These are phyloP conservation scores for Boeremia exigua DNA, from an alignment of 2,329 filamentous ascomycete species.

Conservation along the genomic window DNA sequence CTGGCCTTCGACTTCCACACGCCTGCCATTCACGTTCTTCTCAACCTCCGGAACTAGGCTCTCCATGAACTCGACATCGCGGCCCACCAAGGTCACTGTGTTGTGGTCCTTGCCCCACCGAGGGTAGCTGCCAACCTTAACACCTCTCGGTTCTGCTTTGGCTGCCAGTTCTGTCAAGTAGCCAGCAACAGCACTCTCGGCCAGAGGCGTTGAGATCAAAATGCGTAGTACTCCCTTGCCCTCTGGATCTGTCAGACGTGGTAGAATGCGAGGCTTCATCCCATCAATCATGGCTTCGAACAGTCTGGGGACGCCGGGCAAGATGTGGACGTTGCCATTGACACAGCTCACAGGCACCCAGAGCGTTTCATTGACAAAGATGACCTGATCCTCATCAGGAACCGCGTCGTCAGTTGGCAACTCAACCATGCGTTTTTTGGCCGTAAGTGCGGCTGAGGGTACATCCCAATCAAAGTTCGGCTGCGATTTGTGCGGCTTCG, in stretches of 20 bases:
- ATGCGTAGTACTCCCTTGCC: constrained; percentile 81
- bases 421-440: constrained; percentile 89
- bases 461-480: constrained; percentile 83
- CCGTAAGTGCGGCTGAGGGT: constrained; percentile 76
- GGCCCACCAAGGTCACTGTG: constrained; percentile 85
- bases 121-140: constrained; percentile 96
- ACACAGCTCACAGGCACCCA: constrained; percentile 92
- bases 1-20: constrained; percentile 72
- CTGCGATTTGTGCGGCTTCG: constrained; percentile 74
- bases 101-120: constrained; percentile 87
- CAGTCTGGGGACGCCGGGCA: constrained; percentile 85
- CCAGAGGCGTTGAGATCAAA: constrained; percentile 83
- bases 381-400: constrained; percentile 71
- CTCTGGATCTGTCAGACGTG: constrained; percentile 77
- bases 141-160: constrained; percentile 73
- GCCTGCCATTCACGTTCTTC: constrained; percentile 73
- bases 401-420: constrained; percentile 76
- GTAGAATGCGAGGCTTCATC: constrained; percentile 72
- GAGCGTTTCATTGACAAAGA: constrained; percentile 80
- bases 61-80: constrained; percentile 78
- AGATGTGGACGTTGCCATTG: constrained; percentile 91
- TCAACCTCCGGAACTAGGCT: constrained; percentile 79
- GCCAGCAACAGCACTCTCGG: constrained; percentile 83
- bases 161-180: constrained; percentile 82
- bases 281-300: constrained; percentile 82